Base-by-base conservation (phyloP, 2,329 filamentous ascomycete species). In the Xylogone sp. region DNA sequence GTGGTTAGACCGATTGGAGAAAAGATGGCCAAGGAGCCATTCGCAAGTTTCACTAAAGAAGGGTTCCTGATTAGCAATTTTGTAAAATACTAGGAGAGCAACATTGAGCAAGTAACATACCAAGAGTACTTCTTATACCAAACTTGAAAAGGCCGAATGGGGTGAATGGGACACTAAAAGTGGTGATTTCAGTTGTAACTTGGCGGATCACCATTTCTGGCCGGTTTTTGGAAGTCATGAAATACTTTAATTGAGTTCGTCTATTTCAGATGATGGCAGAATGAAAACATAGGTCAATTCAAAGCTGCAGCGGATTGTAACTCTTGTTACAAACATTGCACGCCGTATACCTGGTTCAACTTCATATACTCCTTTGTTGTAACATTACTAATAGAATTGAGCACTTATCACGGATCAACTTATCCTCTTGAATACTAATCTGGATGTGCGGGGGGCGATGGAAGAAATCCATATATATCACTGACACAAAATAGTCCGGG, bases 1-100 rank as follows among this genome's bases (percentile, higher is more conserved):
- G 78, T 70, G 2, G 84, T 87, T 22, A 87, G 73, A 13, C 75
- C 77, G 42, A 84, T 79, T 3, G 84, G 84, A 1, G 82, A 86
- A 71, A 87, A 86, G 61, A 87, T 80, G 48, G 83, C 83, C 21
- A 87, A 74, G 27, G 75, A 73, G 22, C 83, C 84, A 21, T 76
- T 77, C 53, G 75, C 70, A 46, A 87, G 74, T 58, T 79, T 79
- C 54, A 87, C 82, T 24, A 39, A n/a, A n/a, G n/a, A n/a, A n/a
- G n/a, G n/a, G n/a, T n/a, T n/a, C n/a, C n/a, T n/a, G n/a, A 39
- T 39, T 39, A 39, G 34, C 4, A 16, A 39, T 39, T n/a, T 16
- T 16, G 13, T 16, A 13, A 39, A 18, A 16, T 39, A 39, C 34
- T 9, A 39, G n/a, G 4, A 39, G n/a, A 16, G n/a, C 13, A 16